Conservation (phyloP, 768 basidiomycete genomes). For the Calocera cornea region DNA sequence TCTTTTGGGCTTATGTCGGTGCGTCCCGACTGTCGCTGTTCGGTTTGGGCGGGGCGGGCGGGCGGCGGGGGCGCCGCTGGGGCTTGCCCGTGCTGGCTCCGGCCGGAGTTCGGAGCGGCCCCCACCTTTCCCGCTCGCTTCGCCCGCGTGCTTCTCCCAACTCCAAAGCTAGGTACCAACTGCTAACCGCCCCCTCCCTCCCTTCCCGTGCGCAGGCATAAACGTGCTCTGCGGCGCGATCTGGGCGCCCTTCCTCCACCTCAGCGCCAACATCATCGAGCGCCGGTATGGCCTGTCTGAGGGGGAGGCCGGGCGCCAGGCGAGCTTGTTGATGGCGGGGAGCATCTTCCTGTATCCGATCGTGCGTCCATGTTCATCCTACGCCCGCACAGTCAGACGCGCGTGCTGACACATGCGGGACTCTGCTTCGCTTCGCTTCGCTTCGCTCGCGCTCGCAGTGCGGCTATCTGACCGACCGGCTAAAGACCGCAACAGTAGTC, state of each 20-base stretch:
- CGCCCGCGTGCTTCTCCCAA: no score
- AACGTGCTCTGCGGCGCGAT: slow-evolving; percentile 64
- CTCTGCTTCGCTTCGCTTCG: no score
- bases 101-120: no score
- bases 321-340: slow-evolving; percentile 58
- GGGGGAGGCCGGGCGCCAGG: slow-evolving; percentile 44
- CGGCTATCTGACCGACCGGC: slow-evolving; percentile 50
- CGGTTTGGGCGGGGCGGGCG: no score
- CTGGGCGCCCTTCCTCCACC: slow-evolving; percentile 66
- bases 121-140: no score
- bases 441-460: slow-evolving; percentile 32
- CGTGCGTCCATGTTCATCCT: slow-evolving; percentile 29
- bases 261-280: slow-evolving; percentile 67
- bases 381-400: no score
- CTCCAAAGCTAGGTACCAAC: no score
- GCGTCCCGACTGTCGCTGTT: background rate
- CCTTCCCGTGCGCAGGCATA: no score
- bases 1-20: slow-evolving; percentile 57
- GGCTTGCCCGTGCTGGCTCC: no score
- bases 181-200: no score
- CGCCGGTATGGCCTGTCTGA: slow-evolving; percentile 49
- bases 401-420: no score
- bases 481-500: slow-evolving; percentile 44
- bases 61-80: no score
- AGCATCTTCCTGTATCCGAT: slow-evolving; percentile 57